Base-by-base conservation (phyloP, 139 green algal species). In the Chlamydomonas urium region DNA sequence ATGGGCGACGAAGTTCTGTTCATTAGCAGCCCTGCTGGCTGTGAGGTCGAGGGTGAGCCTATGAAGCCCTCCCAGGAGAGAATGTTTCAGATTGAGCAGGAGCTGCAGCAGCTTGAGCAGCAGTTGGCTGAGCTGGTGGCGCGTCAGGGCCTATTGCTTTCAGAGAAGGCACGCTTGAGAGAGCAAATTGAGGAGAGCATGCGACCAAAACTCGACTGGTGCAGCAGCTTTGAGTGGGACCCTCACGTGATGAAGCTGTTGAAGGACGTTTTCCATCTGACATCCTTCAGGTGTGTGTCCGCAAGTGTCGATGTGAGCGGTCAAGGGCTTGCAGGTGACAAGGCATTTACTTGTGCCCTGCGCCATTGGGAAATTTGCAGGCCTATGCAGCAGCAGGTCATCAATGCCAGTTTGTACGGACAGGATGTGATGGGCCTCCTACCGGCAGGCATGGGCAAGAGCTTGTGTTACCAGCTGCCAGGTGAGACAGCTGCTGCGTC, bases 391-490 rank as follows among this genome's bases (percentile, higher is more conserved):
- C 74, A 69, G 1, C 84, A 92, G 75, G 81, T 93, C 3, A 92
- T 93, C 59, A 93, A 93, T 65, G 87, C 85, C 24, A 87, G 72
- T 3, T 45, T 92, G 3, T 72, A 84, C 48, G 87, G 87, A 26
- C 72, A 82, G 2, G 89, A 95, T 59, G 85, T 89, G 68, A 74
- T 95, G 38, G 80, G 81, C 53, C 83, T 95, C 57, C 66, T 95
- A 81, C 90, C 90, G 21, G 86, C 53, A 36, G 85, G 76, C 19
- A 76, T 72, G 33, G 75, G 80, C 66, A 82, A 86, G 72, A 79
- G 57, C 42, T 79, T 97, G 23, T 90, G 82, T 71, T 94, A 92
- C 73, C 90, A 95, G 76, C 80, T 94, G 72, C 89, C 90, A n/a
- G n/a, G n/a, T n/a, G n/a, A n/a, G n/a, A n/a, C n/a, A n/a, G n/a